phyloP scores from a whole-genome alignment of 2,329 filamentous ascomycete genomes.

The Colletotrichum kahawae region DNA sequence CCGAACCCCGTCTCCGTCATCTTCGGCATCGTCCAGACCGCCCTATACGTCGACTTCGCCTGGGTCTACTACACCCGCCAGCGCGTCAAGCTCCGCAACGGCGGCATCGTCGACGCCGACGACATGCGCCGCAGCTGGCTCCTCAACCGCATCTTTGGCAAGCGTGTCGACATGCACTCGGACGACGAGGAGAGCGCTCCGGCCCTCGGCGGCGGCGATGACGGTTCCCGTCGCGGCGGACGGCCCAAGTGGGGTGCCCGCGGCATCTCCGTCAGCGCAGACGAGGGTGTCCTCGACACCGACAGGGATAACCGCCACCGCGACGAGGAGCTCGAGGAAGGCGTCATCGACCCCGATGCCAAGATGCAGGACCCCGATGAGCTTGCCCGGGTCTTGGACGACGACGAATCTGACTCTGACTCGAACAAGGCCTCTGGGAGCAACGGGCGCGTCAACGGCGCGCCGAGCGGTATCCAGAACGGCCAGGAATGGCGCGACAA shows the following conservation, averaged over 20 bases:
- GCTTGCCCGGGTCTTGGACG: constrained; percentile 62
- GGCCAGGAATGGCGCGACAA: constrained; percentile 52
- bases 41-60: constrained; percentile 90
- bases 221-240: constrained; percentile 27
- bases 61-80: constrained; percentile 97
- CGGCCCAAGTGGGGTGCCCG: constrained; percentile 66
- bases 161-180: constrained; percentile 53
- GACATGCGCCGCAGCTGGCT: constrained; percentile 88
- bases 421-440: constrained; percentile 28
- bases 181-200: constrained; percentile 67
- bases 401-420: constrained; percentile 58
- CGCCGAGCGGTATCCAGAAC: constrained; percentile 45
- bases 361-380: constrained; percentile 72
- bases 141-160: constrained; percentile 77
- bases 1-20: constrained; percentile 78
- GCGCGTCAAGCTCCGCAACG: constrained; percentile 88
- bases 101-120: constrained; percentile 88
- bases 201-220: constrained; percentile 43
- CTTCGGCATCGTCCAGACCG: constrained; percentile 88
- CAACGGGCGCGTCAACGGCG: constrained; percentile 26
- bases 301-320: constrained; percentile 49
- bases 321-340: constrained; percentile 46
- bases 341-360: constrained; percentile 62
- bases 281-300: constrained; percentile 61
- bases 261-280: constrained; percentile 70